Evolutionary conservation across 139 green algal species (phyloP).

Genomic region (Closterium sp.): DNA sequence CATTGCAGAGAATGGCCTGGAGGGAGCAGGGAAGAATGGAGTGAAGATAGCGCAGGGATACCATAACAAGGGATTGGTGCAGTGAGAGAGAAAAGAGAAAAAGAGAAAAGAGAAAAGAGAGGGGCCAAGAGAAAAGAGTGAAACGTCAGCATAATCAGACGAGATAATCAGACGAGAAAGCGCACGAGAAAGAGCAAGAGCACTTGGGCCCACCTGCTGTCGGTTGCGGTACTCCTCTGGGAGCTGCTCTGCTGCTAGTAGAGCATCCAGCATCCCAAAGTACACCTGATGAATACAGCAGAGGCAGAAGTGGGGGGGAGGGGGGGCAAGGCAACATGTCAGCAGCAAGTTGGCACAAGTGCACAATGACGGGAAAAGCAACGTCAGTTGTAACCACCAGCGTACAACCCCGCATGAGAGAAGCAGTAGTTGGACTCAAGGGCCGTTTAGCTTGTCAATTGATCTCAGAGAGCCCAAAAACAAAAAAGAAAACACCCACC

Average conservation of each 20-base stretch:
- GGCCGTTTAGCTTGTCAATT: no score
- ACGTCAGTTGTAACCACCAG: neutral
- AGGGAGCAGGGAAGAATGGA: neutral
- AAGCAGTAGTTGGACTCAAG: no score
- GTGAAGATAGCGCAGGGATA: neutral
- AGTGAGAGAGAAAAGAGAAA: neutral
- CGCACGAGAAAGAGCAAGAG: neutral
- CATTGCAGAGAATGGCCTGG: slow-evolving; percentile 88
- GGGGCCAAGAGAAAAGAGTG: neutral
- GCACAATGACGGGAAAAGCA: no score
- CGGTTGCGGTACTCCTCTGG: slow-evolving; percentile 48
- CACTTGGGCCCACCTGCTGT: neutral
- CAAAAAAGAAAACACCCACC: neutral
- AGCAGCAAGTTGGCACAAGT: no score
- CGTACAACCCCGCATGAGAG: no score
- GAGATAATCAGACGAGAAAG: neutral
- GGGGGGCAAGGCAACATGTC: neutral
- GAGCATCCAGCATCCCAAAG: slow-evolving; percentile 92
- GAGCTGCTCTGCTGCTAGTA: slow-evolving; percentile 72
- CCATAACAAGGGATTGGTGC: no score
- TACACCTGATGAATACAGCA: slow-evolving; percentile 60
- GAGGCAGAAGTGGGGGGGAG: neutral
- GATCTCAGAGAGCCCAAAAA: no score
- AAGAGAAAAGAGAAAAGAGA: neutral
- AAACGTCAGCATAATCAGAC: neutral